Percentiles rank a stretch among this genome's conserved stretches.
Conservation (phyloP, 169 alveolate genomes). For the Cryptosporidium viatorum region DNA sequence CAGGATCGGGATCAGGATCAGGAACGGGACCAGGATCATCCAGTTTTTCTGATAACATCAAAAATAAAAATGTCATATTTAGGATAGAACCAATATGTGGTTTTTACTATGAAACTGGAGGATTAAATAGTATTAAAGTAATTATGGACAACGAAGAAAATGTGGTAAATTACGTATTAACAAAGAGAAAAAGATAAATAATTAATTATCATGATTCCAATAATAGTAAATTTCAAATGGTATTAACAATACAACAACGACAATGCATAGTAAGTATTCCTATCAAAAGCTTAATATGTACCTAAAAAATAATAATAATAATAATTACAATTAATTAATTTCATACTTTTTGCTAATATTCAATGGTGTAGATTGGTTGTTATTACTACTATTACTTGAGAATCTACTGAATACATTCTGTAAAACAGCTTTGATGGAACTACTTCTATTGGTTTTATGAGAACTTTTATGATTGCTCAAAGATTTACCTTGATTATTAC, state of each 20-base stretch:
- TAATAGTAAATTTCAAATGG: too few species aligned
- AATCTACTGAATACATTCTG: slow-evolving; percentile 72
- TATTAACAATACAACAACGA: too few species aligned
- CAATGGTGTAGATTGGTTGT: neutral
- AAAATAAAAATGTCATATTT: slow-evolving; percentile 4
- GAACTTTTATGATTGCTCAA: slow-evolving; percentile 1
- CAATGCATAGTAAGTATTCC: too few species aligned
- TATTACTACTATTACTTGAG: slow-evolving; percentile 25
- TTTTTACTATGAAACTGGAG: neutral
- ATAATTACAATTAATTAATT: slow-evolving; percentile 39
- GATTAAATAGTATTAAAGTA: neutral
- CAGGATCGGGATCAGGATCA: too few species aligned
- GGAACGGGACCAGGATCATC: neutral
- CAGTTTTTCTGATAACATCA: neutral
- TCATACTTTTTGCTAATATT: slow-evolving; percentile 55
- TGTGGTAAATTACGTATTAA: slow-evolving; percentile 33
- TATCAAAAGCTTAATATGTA: neutral
- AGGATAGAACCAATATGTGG: slow-evolving; percentile 39
- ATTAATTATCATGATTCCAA: neutral
- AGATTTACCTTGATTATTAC: neutral
- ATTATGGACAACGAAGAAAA: slow-evolving; percentile 54
- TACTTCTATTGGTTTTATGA: slow-evolving; percentile 27
- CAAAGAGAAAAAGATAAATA: slow-evolving; percentile 14
- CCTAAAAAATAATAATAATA: neutral
- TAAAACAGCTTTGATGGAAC: slow-evolving; percentile 54